Evolutionary conservation across 2,329 filamentous ascomycete genomes (phyloP).

Genomic region (Aspergillus fijiensis): DNA sequence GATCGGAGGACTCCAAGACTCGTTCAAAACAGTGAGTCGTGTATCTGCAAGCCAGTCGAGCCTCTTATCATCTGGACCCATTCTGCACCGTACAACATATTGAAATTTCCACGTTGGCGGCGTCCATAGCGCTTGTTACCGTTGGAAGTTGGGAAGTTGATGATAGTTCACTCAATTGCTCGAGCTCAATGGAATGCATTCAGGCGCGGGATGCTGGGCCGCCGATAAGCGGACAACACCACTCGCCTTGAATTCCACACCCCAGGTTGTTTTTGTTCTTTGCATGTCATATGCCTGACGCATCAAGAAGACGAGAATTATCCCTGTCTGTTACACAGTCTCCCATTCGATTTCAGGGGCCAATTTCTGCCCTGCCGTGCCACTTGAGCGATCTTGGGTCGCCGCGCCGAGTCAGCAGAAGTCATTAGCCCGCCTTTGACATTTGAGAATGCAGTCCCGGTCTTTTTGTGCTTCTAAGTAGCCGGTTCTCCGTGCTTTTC

Average conservation of each 20-base stretch:
- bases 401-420: conserved; percentile 20
- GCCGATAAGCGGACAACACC: conserved; percentile 14
- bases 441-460: conserved; percentile 4
- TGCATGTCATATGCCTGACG: conserved; percentile 5
- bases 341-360: conserved; percentile 11
- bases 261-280: conserved; percentile 6
- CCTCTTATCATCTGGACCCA: conserved; percentile 10
- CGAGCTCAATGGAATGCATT: conserved; percentile 12
- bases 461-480: conserved; percentile 7
- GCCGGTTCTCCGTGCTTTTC: conserved; percentile 21
- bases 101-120: conserved; percentile 20
- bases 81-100: conserved; percentile 7
- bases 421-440: conserved; percentile 13
- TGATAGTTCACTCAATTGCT: conserved; percentile 15
- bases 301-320: neutral
- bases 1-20: neutral
- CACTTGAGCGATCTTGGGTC: conserved; percentile 20
- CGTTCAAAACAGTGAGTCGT: neutral
- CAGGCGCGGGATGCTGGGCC: conserved; percentile 9
- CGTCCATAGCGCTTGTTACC: conserved; percentile 37
- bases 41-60: conserved; percentile 10
- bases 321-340: conserved; percentile 22
- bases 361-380: conserved; percentile 14
- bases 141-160: conserved; percentile 17
- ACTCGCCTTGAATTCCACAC: conserved; percentile 3